Conservation (phyloP, 257 asterid genomes). For the Capsicum pubescens region DNA sequence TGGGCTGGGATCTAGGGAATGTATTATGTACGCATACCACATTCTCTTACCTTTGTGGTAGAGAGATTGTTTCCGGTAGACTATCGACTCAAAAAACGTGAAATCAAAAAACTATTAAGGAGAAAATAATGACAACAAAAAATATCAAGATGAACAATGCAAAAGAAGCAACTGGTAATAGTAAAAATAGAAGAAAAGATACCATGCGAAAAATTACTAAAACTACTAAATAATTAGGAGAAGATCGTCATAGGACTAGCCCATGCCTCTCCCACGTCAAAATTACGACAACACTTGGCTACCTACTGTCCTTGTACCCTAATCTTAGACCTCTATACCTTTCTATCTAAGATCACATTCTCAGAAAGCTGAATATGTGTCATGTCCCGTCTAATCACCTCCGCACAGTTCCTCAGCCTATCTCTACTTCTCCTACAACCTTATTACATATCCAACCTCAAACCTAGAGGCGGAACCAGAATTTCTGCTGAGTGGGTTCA, state of each 20-base stretch:
- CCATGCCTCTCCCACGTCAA: neutral
- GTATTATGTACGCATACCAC: too few species aligned
- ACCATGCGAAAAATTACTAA: neutral
- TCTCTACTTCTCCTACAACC: neutral
- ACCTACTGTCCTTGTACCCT: neutral
- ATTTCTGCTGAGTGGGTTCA: too few species aligned
- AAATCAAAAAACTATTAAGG: neutral
- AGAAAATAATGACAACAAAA: neutral
- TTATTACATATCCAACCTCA: neutral
- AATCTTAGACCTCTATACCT: neutral
- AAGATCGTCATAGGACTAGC: neutral
- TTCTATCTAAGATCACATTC: neutral
- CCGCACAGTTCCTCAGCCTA: neutral
- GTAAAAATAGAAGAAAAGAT: neutral
- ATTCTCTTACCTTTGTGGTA: neutral
- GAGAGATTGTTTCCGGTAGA: neutral
- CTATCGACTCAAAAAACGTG: accelerated
- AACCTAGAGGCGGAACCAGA: too few species aligned
- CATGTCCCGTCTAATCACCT: neutral
- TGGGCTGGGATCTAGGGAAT: too few species aligned
- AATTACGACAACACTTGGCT: neutral
- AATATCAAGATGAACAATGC: neutral
- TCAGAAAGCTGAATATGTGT: neutral
- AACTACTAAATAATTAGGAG: neutral
- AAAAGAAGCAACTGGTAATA: neutral